Percentiles rank a stretch among this genome's conserved stretches.
Evolutionary conservation across 352 stramenopile genomes (phyloP).

Genomic region (Phytophthora pseudosyringae): DNA sequence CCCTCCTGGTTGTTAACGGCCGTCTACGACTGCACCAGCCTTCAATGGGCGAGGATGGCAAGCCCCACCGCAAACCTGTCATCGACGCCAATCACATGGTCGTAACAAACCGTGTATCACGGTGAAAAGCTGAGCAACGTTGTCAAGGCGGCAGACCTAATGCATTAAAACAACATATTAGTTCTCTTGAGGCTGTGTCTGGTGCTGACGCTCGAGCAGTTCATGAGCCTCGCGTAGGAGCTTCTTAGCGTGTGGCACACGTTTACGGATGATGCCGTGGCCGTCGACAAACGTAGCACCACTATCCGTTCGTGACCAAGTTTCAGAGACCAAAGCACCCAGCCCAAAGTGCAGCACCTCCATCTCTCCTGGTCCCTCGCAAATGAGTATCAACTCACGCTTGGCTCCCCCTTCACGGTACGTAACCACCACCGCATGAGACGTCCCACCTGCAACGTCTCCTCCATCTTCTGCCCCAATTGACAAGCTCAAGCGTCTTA

Average conservation of each 20-base stretch:
- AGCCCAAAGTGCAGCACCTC: slow-evolving; percentile 64
- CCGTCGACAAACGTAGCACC: slow-evolving; percentile 68
- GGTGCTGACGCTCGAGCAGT: slow-evolving; percentile 42
- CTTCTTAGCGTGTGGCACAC: slow-evolving; percentile 67
- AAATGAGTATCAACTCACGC: slow-evolving; percentile 64
- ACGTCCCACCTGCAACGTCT: slow-evolving; percentile 10
- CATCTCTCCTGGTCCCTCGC: slow-evolving; percentile 65
- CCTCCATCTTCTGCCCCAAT: slow-evolving; percentile 4
- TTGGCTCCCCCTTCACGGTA: slow-evolving; percentile 37
- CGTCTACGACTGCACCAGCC: slow-evolving; percentile 66
- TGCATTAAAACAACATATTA: slow-evolving; percentile 8
- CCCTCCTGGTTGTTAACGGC: slow-evolving; percentile 94
- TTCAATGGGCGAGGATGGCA: slow-evolving; percentile 26
- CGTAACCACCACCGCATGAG: slow-evolving; percentile 44
- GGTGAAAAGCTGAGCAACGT: slow-evolving; percentile 24
- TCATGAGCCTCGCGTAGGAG: slow-evolving; percentile 55
- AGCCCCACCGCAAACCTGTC: slow-evolving; percentile 55
- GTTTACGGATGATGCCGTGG: slow-evolving; percentile 67
- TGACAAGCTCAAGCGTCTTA: slow-evolving; percentile 18
- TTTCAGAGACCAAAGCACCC: slow-evolving; percentile 54
- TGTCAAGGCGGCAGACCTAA: neutral
- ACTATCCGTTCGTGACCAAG: slow-evolving; percentile 40
- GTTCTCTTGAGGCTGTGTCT: slow-evolving; percentile 14
- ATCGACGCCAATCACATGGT: slow-evolving; percentile 89
- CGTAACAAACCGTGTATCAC: slow-evolving; percentile 66